Evolutionary conservation across 148 eudicot genomes (phyloP), one percentile per base, ranked within the genome.

Genomic region (Rhododendron mucronatum): DNA sequence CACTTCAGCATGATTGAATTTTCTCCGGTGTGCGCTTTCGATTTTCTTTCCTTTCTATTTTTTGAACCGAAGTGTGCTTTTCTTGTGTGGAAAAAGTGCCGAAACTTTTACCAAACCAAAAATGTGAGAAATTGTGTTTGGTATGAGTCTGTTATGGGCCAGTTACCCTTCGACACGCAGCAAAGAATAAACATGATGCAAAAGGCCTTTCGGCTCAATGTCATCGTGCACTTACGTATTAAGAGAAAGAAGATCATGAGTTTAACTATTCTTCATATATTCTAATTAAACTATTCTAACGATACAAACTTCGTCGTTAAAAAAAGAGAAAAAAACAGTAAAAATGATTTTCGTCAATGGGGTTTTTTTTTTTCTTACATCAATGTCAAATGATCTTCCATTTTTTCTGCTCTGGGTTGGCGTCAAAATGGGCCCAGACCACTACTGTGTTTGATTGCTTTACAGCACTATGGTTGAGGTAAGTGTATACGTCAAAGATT

Each of bases 401-500:
- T 37, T 75, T 75, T 16, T 75, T 41, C 81, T 23, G 51, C 14
- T 78, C n/a, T 44, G 81, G 30, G 7, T 41, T 11, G 50, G 53
- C 47, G 81, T 44, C 4, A 44, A 78, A 44, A 41, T 44, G 81
- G 81, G 51, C 51, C 81, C 80, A 3, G 26, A 21, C 28, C 18
- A 21, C 28, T 41, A 21, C 28, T 41, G 80, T 78, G 9, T 78
- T 45, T 44, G 80, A 77, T 9, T 45, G 53, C 53, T 78, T 78
- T 78, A 16, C 23, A 41, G 48, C 51, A 3, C 12, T 44, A 6
- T 78, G 81, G 53, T 23, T 78, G 47, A 37, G 45, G 47, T 75
- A 75, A 78, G 51, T 3, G 51, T 78, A 8, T 44, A 45, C 81
- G 53, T 78, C 81, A 78, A 78, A 78, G 81, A 78, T 78, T 45